phyloP scores from a whole-genome alignment of 345 rosid species.

The Kandelia obovata region DNA sequence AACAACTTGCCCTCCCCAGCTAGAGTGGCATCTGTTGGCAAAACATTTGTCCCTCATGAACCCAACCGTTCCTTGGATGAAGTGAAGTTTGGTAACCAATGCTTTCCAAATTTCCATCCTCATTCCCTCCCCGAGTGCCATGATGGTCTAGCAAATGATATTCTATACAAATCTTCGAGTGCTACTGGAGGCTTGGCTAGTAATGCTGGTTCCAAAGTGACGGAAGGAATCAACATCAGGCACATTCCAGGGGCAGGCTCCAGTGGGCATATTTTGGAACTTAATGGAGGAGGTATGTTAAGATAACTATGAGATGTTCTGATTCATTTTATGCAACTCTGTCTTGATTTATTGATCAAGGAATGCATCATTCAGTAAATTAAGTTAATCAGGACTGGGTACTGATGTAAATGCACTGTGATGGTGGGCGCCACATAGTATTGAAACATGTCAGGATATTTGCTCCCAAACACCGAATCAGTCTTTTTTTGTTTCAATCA shows the following conservation, averaged over 20 bases:
- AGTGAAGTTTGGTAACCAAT: conserved; percentile 49
- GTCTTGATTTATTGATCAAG: too few relatives aligned
- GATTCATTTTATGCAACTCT: conserved; percentile 6
- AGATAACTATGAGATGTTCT: conserved; percentile 12
- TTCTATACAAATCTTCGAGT: conserved; percentile 51
- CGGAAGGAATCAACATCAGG: conserved; percentile 54
- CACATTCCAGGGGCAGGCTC: conserved; percentile 48
- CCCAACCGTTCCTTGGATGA: conserved; percentile 50
- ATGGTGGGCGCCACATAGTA: too few relatives aligned
- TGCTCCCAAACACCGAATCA: too few relatives aligned
- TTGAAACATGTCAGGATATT: too few relatives aligned
- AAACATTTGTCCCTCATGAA: conserved; percentile 50
- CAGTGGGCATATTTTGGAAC: conserved; percentile 39
- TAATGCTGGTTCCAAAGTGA: conserved; percentile 17
- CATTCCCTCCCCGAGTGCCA: conserved; percentile 77
- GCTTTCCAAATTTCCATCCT: conserved; percentile 59
- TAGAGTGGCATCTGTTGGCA: conserved; percentile 48
- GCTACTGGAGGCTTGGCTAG: conserved; percentile 35
- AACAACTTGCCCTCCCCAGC: conserved; percentile 60
- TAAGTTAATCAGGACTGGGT: too few relatives aligned
- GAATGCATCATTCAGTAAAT: too few relatives aligned
- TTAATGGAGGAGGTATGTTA: conserved; percentile 43
- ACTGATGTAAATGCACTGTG: too few relatives aligned
- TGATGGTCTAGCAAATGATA: conserved; percentile 54
- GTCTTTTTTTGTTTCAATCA: too few relatives aligned